These are phyloP conservation scores for Colletotrichum viniferum DNA, from an alignment of 2,329 filamentous ascomycete species.

Conservation along the genomic window DNA sequence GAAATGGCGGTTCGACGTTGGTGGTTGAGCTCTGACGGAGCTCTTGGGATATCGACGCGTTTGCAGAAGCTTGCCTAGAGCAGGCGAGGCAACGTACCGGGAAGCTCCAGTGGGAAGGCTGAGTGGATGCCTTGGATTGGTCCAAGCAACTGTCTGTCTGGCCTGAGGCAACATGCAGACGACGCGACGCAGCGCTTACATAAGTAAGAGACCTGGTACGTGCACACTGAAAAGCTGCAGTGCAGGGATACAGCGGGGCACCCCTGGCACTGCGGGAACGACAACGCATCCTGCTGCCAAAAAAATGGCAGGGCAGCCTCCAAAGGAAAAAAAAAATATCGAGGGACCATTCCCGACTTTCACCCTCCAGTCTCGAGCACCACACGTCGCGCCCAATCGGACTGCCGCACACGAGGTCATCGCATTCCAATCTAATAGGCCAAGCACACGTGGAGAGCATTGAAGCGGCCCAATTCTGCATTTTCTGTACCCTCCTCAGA, in stretches of 20 bases:
- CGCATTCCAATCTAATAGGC: constrained; percentile 18
- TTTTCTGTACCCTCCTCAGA: not conserved
- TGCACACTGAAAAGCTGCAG: not conserved
- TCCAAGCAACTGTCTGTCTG: not conserved
- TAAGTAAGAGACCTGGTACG: not conserved
- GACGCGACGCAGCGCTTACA: not conserved
- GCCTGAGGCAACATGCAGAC: constrained; percentile 34
- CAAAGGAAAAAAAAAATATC: constrained; percentile 13
- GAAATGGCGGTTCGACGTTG: constrained; percentile 16
- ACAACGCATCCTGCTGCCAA: constrained; percentile 20
- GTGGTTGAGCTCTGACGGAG: constrained; percentile 22
- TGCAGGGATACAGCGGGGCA: constrained; percentile 8
- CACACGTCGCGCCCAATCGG: constrained; percentile 19
- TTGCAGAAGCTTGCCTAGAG: constrained; percentile 54
- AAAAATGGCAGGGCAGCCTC: constrained; percentile 14
- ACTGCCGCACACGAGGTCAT: constrained; percentile 11
- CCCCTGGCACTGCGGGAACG: constrained; percentile 19
- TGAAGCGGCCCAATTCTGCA: constrained; percentile 10
- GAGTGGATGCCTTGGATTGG: constrained; percentile 32
- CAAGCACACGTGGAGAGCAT: constrained; percentile 14
- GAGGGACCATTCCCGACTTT: constrained; percentile 3
- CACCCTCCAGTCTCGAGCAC: constrained; percentile 15
- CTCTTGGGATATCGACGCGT: constrained; percentile 39
- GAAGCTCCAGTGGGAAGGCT: constrained; percentile 37
- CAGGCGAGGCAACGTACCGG: constrained; percentile 23